Percentiles rank a stretch among this genome's conserved stretches.
phyloP scores from a whole-genome alignment of 169 alveolate genomes.

The Cryptosporidium tyzzeri region DNA sequence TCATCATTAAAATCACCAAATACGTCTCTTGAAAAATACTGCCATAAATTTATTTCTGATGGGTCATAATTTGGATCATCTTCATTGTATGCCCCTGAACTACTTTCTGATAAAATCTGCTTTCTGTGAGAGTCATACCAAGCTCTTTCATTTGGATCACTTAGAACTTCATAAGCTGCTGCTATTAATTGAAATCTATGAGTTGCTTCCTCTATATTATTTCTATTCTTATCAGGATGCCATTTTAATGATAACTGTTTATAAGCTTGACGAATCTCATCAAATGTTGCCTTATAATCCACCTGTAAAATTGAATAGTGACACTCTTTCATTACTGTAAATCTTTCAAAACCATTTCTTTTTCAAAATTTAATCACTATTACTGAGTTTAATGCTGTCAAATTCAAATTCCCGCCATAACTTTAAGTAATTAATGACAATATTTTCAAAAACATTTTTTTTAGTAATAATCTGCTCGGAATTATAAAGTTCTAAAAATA shows the following conservation, averaged over 20 bases:
- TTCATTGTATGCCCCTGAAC: conserved; percentile 23
- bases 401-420: background rate
- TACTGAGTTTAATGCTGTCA: background rate
- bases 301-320: conserved; percentile 80
- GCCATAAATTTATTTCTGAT: conserved; percentile 82
- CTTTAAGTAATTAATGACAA: no score
- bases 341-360: background rate
- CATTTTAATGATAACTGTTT: conserved; percentile 79
- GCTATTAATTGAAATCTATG: conserved; percentile 79
- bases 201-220: conserved; percentile 80
- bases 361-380: background rate
- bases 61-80: conserved; percentile 54
- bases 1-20: conserved; percentile 83
- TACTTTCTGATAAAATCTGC: conserved; percentile 82
- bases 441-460: no score
- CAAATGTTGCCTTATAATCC: conserved; percentile 78
- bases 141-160: conserved; percentile 83
- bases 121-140: conserved; percentile 87
- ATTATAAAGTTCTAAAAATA: no score
- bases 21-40: conserved; percentile 80
- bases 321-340: conserved; percentile 77
- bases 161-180: conserved; percentile 80
- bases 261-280: conserved; percentile 86
- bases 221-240: conserved; percentile 90
- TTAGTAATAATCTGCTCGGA: no score